Evolutionary conservation across 768 basidiomycete genomes (phyloP), one percentile per base, ranked within the genome.

Genomic region (Kwoniella newhampshirensis): DNA sequence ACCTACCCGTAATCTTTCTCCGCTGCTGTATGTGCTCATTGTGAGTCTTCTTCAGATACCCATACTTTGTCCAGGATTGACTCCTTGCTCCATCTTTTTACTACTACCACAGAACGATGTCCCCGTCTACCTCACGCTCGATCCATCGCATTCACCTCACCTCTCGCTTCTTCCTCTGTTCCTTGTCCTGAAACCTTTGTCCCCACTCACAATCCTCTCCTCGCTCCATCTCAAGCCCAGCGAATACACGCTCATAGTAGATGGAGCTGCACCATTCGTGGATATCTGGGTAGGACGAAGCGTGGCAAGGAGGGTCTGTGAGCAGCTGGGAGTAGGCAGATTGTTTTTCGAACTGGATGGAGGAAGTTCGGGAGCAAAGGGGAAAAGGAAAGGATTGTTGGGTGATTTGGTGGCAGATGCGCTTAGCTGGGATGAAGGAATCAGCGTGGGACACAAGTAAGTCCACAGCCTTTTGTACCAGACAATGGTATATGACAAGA

Each of bases 351-450:
- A 51, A 8, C 42, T 48, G 32, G 13, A 32, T 32, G 32, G 32
- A 32, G 7, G 13, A 13, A 32, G 32, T 32, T 6, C 32, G 32
- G 13, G 32, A 32, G n/a, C n/a, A n/a, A 32, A 32, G 32, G 32
- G 32, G 32, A 32, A 32, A 13, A 13, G 32, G 32, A 32, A 32
- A 36, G 67, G 67, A 4, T 44, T 69, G 21, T 25, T 69, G 17
- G 49, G 61, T 4, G 28, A 53, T 4, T 21, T 18, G 8, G 56
- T 59, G 7, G 51, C 51, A 15, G 21, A 59, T 5, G 48, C 52
- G 20, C 40, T 63, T 12, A 69, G 67, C 48, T 69, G 67, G 67
- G 67, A 69, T 39, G 67, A 69, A 23, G 56, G 51, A 17, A 50
- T 53, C 4, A 23, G 28, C 15, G 47, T 66, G 0, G 62, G 59